A percentile compares a stretch with the other conserved stretches of the same genome.
Evolutionary conservation across 2,329 filamentous ascomycete species (phyloP).

Genomic region (Ciborinia camelliae): DNA sequence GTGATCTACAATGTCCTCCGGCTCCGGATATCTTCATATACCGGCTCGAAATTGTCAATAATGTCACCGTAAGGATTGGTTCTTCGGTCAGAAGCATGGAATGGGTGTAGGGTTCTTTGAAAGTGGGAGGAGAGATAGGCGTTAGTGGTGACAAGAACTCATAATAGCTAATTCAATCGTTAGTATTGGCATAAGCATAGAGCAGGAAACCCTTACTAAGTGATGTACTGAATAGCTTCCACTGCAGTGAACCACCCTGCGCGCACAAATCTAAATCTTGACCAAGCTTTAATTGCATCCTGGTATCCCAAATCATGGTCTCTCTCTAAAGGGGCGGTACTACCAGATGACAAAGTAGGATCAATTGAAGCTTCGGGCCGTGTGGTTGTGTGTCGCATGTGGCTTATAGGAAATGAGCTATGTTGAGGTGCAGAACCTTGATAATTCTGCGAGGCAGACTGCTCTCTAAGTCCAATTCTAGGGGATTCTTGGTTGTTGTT

Average conservation of each 20-base stretch:
- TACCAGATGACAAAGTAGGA: conserved; percentile 30
- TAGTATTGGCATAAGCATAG: not conserved
- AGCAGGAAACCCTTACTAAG: conserved; percentile 61
- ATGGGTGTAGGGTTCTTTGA: conserved; percentile 77
- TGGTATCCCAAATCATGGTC: conserved; percentile 54
- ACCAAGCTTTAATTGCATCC: conserved; percentile 82
- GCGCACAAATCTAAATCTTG: conserved; percentile 87
- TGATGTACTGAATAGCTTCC: conserved; percentile 90
- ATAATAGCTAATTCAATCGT: conserved; percentile 66
- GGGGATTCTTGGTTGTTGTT: conserved; percentile 34
- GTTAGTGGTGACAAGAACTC: conserved; percentile 86
- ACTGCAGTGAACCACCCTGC: conserved; percentile 94
- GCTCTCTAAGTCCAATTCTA: conserved; percentile 23
- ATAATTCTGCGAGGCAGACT: conserved; percentile 23
- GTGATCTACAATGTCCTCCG: conserved; percentile 76
- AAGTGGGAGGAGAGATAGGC: conserved; percentile 89
- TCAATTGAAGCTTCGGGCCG: conserved; percentile 30
- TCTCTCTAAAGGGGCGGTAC: conserved; percentile 20
- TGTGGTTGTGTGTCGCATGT: conserved; percentile 25
- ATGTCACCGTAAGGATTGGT: conserved; percentile 85
- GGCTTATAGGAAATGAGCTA: conserved; percentile 27
- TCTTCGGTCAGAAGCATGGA: conserved; percentile 80
- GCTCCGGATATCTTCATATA: conserved; percentile 78
- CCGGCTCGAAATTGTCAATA: conserved; percentile 86
- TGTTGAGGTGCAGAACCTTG: conserved; percentile 23